phyloP scores from a whole-genome alignment of 1,284 basidiomycete genomes.

The Lentinus polychrous region DNA sequence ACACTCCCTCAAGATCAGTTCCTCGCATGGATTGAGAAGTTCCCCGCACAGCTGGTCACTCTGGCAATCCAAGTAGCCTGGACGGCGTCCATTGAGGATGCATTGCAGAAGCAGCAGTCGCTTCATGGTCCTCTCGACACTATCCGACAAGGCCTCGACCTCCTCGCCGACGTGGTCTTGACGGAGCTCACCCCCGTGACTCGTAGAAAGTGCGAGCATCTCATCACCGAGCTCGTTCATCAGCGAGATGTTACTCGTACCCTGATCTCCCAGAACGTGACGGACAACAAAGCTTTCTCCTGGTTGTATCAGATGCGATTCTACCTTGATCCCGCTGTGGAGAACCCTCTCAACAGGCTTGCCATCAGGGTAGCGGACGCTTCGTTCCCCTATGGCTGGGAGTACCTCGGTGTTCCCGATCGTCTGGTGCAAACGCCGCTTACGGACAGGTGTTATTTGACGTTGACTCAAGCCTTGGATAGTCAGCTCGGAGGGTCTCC shows the following conservation, averaged over 20 bases:
- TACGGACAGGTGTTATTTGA: constrained; percentile 96
- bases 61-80: constrained; percentile 92
- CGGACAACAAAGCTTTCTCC: constrained; percentile 69
- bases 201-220: constrained; percentile 95
- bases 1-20: constrained; percentile 59
- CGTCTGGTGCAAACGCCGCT: constrained; percentile 97
- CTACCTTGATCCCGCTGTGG: constrained; percentile 71
- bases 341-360: constrained; percentile 77
- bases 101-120: constrained; percentile 49
- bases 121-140: constrained; percentile 71
- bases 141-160: constrained; percentile 80
- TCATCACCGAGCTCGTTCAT: constrained; percentile 98
- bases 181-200: constrained; percentile 85
- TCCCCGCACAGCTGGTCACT: constrained; percentile 94
- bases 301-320: constrained; percentile 99
- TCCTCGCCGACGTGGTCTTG: constrained; percentile 93
- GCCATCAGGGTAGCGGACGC: constrained; percentile 87
- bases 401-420: constrained; percentile 96
- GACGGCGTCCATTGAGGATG: constrained; percentile 81
- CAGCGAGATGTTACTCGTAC: constrained; percentile 90
- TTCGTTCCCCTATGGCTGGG: constrained; percentile 95
- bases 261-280: constrained; percentile 65
- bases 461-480: constrained; percentile 92
- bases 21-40: constrained; percentile 87
- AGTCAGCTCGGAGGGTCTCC: constrained; percentile 95